Base-by-base conservation (phyloP, 129 eudicot genomes). In the Centella asiatica region DNA sequence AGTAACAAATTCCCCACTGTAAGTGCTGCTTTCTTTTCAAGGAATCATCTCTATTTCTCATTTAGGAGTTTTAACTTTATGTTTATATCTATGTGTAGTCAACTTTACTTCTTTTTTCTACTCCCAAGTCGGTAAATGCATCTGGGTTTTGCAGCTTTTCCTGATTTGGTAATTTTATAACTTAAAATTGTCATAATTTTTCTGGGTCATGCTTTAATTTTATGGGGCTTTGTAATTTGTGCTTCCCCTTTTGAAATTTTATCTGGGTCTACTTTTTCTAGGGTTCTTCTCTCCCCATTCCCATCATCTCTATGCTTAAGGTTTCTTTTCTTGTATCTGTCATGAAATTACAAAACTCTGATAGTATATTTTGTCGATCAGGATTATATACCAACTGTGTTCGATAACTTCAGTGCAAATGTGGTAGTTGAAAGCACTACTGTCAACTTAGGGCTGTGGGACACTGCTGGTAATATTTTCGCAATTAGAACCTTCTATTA, bases 391-490 rank as follows among this genome's bases (percentile, higher is more conserved):
- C 97, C 97, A 64, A 90, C 97, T 15, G 97, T 90, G 67, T 90
- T 90, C 60, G 97, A 90, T 67, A 90, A 90, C 84, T 90, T 90
- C 85, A 90, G 97, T 83, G 97, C 97, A 71, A 90, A 90, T 77
- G 97, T 90, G 67, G 85, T 86, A 47, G 94, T 84, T 79, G 97
- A 90, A 83, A 76, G 95, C 77, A 84, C 89, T 70, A 81, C 97
- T 48, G 97, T 90, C 53, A 90, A 90, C 68, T 77, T 90, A 71
- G 97, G 97, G 32, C 97, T 90, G 17, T 90, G 97, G 97, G 97
- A 90, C 75, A 90, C 97, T 48, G 97, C 95, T 71, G 97, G 97
- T 90, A 80, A 69, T 72, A 19, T 34, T 49, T 7, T 65, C 58
- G 5, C 4, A 32, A 17, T 53, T 63, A n/a, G 4, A 53, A 54